Evolutionary conservation across 2,329 filamentous ascomycete species (phyloP).

Genomic region (Scedosporium apiospermum): DNA sequence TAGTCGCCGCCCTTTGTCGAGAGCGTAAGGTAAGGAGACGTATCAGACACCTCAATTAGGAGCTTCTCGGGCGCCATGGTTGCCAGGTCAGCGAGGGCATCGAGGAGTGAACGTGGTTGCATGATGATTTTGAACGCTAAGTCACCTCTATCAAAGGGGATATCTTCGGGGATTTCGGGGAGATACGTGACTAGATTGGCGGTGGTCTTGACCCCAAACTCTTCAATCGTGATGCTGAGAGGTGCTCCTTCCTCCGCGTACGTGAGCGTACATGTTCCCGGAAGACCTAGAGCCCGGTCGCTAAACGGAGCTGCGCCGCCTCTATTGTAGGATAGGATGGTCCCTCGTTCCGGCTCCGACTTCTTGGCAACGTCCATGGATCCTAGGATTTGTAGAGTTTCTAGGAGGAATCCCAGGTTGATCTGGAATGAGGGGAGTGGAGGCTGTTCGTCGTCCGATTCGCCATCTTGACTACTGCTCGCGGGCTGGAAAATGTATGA

Average conservation of each 20-base stretch:
- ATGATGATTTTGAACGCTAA: constrained; percentile 92
- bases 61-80: constrained; percentile 64
- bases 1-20: constrained; percentile 50
- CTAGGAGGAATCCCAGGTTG: constrained; percentile 76
- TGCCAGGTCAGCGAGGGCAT: constrained; percentile 60
- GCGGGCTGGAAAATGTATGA: constrained; percentile 61
- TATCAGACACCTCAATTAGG: constrained; percentile 55
- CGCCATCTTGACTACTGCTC: constrained; percentile 16
- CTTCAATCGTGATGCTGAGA: constrained; percentile 77
- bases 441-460: constrained; percentile 26
- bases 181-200: constrained; percentile 87
- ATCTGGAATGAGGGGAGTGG: constrained; percentile 70
- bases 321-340: constrained; percentile 47
- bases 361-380: constrained; percentile 60
- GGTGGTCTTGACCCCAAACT: constrained; percentile 77
- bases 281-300: constrained; percentile 71
- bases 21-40: constrained; percentile 64
- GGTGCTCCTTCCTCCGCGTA: constrained; percentile 68
- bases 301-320: constrained; percentile 61
- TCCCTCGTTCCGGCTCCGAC: constrained; percentile 48
- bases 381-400: constrained; percentile 92
- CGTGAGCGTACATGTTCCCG: constrained; percentile 75
- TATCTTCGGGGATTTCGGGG: constrained; percentile 64
- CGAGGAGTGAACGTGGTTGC: constrained; percentile 63
- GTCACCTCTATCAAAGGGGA: constrained; percentile 75